Base-by-base conservation (phyloP, 305 asterid genomes). In the Fraxinus sp. region DNA sequence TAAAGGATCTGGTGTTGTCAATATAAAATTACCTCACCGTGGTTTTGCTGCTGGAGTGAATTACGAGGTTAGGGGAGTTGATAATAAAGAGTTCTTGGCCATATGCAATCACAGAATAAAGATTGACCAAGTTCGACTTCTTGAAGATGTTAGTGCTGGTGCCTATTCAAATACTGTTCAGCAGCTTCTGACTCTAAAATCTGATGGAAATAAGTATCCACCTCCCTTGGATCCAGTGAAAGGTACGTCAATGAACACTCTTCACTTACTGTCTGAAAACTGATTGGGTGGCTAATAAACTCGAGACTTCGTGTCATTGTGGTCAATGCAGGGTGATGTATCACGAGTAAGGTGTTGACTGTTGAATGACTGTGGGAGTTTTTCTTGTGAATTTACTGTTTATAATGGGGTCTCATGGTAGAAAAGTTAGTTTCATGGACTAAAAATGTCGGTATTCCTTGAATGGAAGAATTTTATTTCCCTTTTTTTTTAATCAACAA, bases 61-160 rank as follows among this genome's bases (percentile, higher is more conserved):
- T 90, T 96, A 90, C 64, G 99, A 93, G 90, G 99, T 96, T 84
- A 92, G 94, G 83, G 98, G 90, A 82, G 89, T 92, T 52, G 94
- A 89, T 75, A 90, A 80, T 83, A 91, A 83, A 77, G 97, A 93
- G 74, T 91, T 96, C 87, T 85, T 96, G 85, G 88, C 89, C 81
- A 95, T 96, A 86, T 95, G 98, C 93, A 88, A 85, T 80, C 46
- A 43, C 87, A 92, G 86, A 87, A 91, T 96, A 82, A 92, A 86
- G 89, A 90, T 96, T 4, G 92, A 96, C 88, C 99, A 92, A 90
- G 93, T 90, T 87, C 90, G 98, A 89, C 97, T 96, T 82, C 97
- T 96, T 83, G 98, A 96, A 90, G 93, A 92, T 88, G 93, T 91
- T 85, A 93, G 97, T 89, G 86, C 90, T 78, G 94, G 92, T 79